Evolutionary conservation across 257 asterid genomes (phyloP).

Genomic region (Knoxia roxburghii): DNA sequence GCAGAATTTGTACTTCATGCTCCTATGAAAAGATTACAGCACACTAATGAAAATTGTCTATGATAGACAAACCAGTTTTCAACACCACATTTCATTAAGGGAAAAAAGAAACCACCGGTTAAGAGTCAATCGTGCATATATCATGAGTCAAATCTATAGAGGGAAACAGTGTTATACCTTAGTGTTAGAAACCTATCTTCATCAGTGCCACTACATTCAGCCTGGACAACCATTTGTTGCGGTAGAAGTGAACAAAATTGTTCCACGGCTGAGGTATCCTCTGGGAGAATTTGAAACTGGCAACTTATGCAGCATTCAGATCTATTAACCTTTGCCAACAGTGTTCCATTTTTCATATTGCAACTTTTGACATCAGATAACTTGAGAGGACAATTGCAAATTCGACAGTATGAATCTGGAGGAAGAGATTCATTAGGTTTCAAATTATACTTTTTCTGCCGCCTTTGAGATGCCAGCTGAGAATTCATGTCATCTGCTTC

Average conservation of each 20-base stretch:
- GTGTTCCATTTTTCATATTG: slow-evolving; percentile 27
- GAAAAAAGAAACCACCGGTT: background rate
- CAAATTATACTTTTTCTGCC: slow-evolving; percentile 82
- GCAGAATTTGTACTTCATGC: no score
- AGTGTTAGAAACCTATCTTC: slow-evolving; percentile 22
- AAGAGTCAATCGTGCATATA: background rate
- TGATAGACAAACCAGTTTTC: no score
- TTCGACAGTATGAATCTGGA: slow-evolving; percentile 60
- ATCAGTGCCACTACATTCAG: slow-evolving; percentile 19
- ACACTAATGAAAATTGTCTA: no score
- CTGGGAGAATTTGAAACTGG: slow-evolving; percentile 83
- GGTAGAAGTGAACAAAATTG: slow-evolving; percentile 63
- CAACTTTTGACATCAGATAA: slow-evolving; percentile 24
- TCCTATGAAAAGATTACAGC: no score
- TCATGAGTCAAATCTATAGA: background rate
- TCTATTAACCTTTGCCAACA: slow-evolving; percentile 18
- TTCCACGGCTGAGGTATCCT: slow-evolving; percentile 48
- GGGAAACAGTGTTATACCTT: slow-evolving; percentile 37
- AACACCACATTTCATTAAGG: no score
- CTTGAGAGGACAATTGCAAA: slow-evolving; percentile 81
- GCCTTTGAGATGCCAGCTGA: slow-evolving; percentile 58
- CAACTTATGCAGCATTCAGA: slow-evolving; percentile 64
- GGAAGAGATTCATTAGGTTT: slow-evolving; percentile 55
- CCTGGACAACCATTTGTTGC: slow-evolving; percentile 31
- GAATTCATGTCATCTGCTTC: slow-evolving; percentile 42